Conservation (phyloP, 106 monocot species). For the Phalaenopsis aphrodite region DNA sequence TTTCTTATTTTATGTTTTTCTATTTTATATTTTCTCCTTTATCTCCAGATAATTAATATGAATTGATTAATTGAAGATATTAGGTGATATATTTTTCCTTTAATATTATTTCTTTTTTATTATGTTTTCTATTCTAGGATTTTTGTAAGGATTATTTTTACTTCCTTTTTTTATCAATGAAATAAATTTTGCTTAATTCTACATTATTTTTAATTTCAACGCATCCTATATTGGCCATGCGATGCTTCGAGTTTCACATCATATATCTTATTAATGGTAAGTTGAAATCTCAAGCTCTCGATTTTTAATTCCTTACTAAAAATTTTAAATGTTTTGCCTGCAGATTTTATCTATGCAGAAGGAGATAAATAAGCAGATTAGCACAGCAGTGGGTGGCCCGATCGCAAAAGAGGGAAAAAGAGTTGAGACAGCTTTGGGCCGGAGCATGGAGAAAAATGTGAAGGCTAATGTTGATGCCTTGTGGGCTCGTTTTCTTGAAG, state of each 20-base stretch:
- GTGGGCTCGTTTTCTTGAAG: slow-evolving; percentile 82
- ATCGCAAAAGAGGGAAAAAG: slow-evolving; percentile 69
- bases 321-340: not conserved
- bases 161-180: no score
- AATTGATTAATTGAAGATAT: no score
- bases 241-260: not conserved
- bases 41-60: no score
- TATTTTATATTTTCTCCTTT: no score
- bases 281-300: not conserved
- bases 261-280: not conserved
- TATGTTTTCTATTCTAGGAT: no score
- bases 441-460: slow-evolving; percentile 70
- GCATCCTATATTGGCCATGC: not conserved
- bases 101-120: no score
- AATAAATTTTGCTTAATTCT: no score
- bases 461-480: slow-evolving; percentile 79
- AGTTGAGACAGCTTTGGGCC: slow-evolving; percentile 69
- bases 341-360: slow-evolving; percentile 7
- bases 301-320: not conserved
- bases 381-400: not conserved
- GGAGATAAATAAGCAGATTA: slow-evolving; percentile 6
- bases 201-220: no score
- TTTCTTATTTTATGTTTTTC: no score
- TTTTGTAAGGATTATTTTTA: no score
- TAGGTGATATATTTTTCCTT: no score